Conservation (phyloP, 768 basidiomycete genomes). For the Strobilomyces dryophilus region DNA sequence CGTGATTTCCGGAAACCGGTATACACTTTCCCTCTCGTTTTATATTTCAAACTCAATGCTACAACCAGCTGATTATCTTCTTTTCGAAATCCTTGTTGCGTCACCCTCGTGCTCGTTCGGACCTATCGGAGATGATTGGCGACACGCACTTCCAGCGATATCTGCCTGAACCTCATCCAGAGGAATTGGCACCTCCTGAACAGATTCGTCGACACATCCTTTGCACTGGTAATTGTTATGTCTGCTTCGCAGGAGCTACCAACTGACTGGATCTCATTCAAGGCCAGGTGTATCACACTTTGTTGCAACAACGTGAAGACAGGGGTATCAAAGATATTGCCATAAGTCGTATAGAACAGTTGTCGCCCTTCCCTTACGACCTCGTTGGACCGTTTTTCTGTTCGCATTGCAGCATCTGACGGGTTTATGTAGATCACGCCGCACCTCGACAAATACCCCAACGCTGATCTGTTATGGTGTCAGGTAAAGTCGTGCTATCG, state of each 20-base stretch:
- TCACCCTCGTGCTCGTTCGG: constrained; percentile 87
- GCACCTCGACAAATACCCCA: constrained; percentile 94
- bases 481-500: constrained; percentile 45
- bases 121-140: constrained; percentile 82
- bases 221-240: constrained; percentile 56
- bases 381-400: constrained; percentile 46
- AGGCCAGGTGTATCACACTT: constrained; percentile 93
- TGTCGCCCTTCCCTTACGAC: constrained; percentile 98
- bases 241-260: background rate
- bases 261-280: constrained; percentile 18
- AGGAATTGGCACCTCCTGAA: constrained; percentile 71
- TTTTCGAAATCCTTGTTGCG: constrained; percentile 97
- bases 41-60: background rate
- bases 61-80: constrained; percentile 76
- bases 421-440: constrained; percentile 63
- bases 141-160: constrained; percentile 93
- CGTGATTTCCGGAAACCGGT: constrained; percentile 98
- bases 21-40: constrained; percentile 19
- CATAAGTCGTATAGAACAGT: constrained; percentile 91
- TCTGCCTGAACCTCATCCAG: constrained; percentile 76
- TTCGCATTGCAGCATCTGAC: constrained; percentile 1
- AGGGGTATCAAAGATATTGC: constrained; percentile 89
- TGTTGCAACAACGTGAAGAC: constrained; percentile 87
- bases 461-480: constrained; percentile 90
- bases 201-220: constrained; percentile 90